These are phyloP conservation scores for Dillenia suffruticosa DNA, from an alignment of 164 flowering plant species.

Conservation along the genomic window DNA sequence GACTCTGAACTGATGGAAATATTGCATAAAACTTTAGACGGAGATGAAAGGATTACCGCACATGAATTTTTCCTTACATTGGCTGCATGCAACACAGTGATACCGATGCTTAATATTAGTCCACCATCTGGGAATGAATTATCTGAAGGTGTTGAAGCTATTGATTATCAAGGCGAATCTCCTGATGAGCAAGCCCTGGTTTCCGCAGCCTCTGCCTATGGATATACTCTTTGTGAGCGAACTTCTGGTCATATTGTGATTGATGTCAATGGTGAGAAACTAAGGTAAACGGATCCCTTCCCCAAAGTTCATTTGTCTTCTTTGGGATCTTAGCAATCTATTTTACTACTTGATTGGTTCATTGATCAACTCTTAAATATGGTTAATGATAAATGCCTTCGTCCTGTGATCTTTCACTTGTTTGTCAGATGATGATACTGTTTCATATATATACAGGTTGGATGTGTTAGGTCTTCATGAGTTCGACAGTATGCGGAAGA, in stretches of 20 bases:
- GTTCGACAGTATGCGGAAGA: constrained; percentile 89
- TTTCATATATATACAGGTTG: constrained; percentile 33
- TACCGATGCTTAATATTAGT: constrained; percentile 47
- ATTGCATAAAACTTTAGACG: constrained; percentile 45
- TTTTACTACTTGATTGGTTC: not conserved
- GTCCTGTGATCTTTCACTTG: not conserved
- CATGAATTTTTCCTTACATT: constrained; percentile 88
- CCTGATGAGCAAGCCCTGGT: constrained; percentile 97
- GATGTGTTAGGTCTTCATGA: constrained; percentile 65
- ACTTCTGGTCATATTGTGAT: constrained; percentile 90
- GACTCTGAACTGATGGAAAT: constrained; percentile 58
- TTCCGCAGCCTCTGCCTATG: constrained; percentile 93
- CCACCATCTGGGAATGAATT: constrained; percentile 19
- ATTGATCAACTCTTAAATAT: constrained; percentile 1
- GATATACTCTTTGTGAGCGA: constrained; percentile 88
- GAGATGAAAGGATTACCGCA: constrained; percentile 59
- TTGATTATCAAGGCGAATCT: constrained; percentile 92
- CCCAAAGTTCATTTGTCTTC: not conserved
- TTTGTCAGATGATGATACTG: not conserved
- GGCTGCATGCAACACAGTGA: constrained; percentile 93
- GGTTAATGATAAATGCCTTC: not conserved
- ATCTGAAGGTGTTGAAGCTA: constrained; percentile 31
- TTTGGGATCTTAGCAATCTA: not conserved
- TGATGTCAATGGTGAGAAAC: constrained; percentile 76
- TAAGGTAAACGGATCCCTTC: constrained; percentile 45